Base-by-base conservation (phyloP, 2,329 filamentous ascomycete genomes). In the Aureobasidium sp. region DNA sequence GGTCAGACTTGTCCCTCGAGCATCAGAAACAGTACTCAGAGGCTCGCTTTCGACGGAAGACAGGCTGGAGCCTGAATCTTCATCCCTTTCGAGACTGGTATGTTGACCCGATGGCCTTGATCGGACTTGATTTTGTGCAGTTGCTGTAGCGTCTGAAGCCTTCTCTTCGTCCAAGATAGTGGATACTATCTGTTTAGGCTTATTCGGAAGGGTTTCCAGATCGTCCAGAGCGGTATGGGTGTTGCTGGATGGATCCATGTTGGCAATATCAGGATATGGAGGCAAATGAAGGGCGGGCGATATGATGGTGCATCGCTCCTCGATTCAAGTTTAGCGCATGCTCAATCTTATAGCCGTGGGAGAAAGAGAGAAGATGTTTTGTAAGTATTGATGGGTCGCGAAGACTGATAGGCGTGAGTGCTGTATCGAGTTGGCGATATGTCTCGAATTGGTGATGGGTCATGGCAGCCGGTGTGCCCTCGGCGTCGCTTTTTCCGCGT, bases 1-100 rank as follows among this genome's bases (percentile, higher is more conserved):
- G 53, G 42, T 60, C 62, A 63, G 36, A 22, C 27, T 52, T 17
- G 44, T 12, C 1, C 39, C 47, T 17, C 55, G 53, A 31, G 48
- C 39, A 53, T 60, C 62, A 7, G 62, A 55, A 41, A 63, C 31
- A 9, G 37, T 39, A n/a, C 56, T 55, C 25, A 60, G 48, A 4
- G 37, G 27, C 22, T 63, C 62, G 39, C 55, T 63, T 27, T 63
- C 53, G 20, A 42, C 48, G 41, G 62, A 63, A 55, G 62, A 52
- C 7, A 63, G 34, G 45, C 48, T 49, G 5, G 62, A 63, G 41
- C 29, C 55, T 29, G 60, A 56, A 62, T 53, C 41, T 34, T 45
- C 60, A 14, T 41, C 42, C 34, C 41, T 62, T 47, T 48, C 60
- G 20, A 45, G 60, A 31, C 3, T 36, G 42, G 39, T 55, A 42